Evolutionary conservation across 768 basidiomycete genomes (phyloP).

Genomic region (Hygrocybe punicea): DNA sequence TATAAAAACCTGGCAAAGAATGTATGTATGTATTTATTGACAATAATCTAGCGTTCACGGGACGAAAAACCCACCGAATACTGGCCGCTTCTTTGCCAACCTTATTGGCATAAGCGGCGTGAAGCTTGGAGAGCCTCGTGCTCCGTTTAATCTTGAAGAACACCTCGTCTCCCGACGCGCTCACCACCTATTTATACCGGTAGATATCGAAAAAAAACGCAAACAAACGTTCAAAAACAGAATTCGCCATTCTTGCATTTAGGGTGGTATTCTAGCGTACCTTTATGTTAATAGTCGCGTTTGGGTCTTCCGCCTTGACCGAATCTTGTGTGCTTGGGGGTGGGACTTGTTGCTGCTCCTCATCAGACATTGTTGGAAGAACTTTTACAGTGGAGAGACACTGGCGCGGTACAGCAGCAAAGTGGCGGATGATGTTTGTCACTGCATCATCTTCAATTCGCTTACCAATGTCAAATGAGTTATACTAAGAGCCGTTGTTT

Average conservation of each 20-base stretch:
- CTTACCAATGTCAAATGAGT: no score
- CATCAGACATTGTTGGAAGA: slow-evolving; percentile 18
- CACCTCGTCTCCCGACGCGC: slow-evolving; percentile 77
- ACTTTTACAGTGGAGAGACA: no score
- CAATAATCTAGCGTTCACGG: not conserved
- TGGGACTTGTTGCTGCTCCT: not conserved
- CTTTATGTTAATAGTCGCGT: slow-evolving; percentile 76
- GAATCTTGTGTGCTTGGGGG: slow-evolving; percentile 36
- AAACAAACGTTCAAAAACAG: not conserved
- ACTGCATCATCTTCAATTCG: no score
- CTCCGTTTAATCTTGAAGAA: slow-evolving; percentile 97
- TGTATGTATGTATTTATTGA: not conserved
- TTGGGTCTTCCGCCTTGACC: slow-evolving; percentile 55
- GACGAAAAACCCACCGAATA: slow-evolving; percentile 65
- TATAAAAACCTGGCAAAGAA: slow-evolving; percentile 70
- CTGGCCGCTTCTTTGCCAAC: slow-evolving; percentile 85
- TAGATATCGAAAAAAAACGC: slow-evolving; percentile 7
- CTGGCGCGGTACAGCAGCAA: no score
- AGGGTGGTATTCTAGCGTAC: no score
- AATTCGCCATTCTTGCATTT: no score
- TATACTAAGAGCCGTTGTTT: no score
- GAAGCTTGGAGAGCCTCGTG: slow-evolving; percentile 89
- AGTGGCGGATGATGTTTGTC: no score
- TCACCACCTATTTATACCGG: slow-evolving; percentile 55
- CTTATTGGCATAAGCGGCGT: slow-evolving; percentile 87